Base-by-base conservation (phyloP, 179 eudicot genomes). In the Heliamphora ciliata region DNA sequence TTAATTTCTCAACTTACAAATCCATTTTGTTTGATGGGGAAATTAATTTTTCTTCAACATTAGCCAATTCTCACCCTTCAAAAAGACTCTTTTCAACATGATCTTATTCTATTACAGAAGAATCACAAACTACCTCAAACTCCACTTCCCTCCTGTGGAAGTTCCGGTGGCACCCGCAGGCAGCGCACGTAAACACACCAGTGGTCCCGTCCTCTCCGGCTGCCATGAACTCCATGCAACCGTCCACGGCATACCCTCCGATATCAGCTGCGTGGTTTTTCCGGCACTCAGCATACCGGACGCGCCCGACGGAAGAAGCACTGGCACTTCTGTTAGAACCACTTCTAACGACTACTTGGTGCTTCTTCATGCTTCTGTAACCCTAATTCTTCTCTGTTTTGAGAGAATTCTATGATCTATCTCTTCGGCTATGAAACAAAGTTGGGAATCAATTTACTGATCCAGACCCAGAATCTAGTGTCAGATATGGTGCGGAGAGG, bases 181-280 rank as follows among this genome's bases (percentile, higher is more conserved):
- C 93, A 0, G 93, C 96, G 50, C 96, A 92, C 1, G 61, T 5
- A 65, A 92, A 91, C 3, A 90, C 90, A 44, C 73, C 78, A 52
- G 18, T 78, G 0, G 88, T 86, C n/a, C 89, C 95, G 51, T 90
- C 89, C 0, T 81, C 86, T 7, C 92, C 89, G 24, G 86, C 87
- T 0, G 92, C 89, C 91, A 91, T 88, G 89, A 92, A 92, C 66
- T 92, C 96, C 58, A 91, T 79, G 86, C 96, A 92, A 0, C 96
- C 96, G 78, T 92, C 96, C 2, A 92, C 90, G 0, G 91, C 96
- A 10, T 92, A 91, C 5, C 95, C 95, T 58, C 95, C 96, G 63
- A 87, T 85, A 55, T 83, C 89, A 0, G 91, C 93, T 0, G 95
- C 95, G 18, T 92, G 93, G 65, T 92, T 92, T 88, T 87, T 92